Evolutionary conservation across 176 grass and related monocot species (phyloP).

Genomic region (Thinopyrum elongatum): DNA sequence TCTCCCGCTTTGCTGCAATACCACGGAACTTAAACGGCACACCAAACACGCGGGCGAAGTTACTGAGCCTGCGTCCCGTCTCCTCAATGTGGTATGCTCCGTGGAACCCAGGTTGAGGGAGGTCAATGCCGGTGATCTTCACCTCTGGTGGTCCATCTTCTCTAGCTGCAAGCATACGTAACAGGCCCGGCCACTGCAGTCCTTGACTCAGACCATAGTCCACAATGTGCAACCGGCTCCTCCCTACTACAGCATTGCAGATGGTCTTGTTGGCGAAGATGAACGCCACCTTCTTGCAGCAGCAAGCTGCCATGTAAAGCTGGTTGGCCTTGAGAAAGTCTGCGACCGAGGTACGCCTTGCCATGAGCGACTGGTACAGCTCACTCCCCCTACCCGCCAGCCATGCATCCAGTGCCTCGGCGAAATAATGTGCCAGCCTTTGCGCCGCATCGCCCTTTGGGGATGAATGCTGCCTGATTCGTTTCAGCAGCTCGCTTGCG

Average conservation of each 20-base stretch:
- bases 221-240: constrained; percentile 40
- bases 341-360: background rate
- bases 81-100: constrained; percentile 14
- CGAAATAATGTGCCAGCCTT: constrained; percentile 64
- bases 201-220: constrained; percentile 48
- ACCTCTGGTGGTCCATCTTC: constrained; percentile 29
- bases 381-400: constrained; percentile 60
- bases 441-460: constrained; percentile 38
- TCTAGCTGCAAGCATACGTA: background rate
- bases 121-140: constrained; percentile 37
- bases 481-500: constrained; percentile 45
- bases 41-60: constrained; percentile 14
- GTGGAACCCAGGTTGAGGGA: constrained; percentile 4
- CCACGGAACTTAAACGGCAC: constrained; percentile 42
- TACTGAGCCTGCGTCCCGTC: constrained; percentile 15
- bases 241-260: constrained; percentile 18
- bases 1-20: constrained; percentile 36
- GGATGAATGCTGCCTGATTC: constrained; percentile 41
- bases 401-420: constrained; percentile 60
- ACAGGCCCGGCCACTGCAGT: constrained; percentile 42
- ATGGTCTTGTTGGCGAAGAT: constrained; percentile 56
- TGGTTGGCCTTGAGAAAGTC: constrained; percentile 51
- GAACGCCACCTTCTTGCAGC: constrained; percentile 42
- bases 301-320: constrained; percentile 53
- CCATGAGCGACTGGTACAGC: constrained; percentile 29